A percentile compares a stretch with the other conserved stretches of the same genome.
Conservation (phyloP, 441 rosid species). For the Hypseocharis bilobata region DNA sequence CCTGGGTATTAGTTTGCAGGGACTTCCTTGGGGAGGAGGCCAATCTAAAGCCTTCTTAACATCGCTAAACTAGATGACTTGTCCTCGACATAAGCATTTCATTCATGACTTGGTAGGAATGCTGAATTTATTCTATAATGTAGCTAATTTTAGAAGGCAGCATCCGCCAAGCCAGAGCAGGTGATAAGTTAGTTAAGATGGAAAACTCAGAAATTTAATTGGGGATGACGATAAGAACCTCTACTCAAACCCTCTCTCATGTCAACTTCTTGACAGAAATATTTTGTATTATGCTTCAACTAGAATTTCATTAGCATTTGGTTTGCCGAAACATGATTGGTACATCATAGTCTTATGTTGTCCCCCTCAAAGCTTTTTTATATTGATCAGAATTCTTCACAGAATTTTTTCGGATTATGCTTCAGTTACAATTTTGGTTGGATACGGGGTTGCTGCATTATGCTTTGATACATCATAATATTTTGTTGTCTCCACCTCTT, state of each 20-base stretch:
- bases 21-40: too few species aligned
- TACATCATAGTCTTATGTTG: background rate
- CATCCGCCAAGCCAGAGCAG: too few species aligned
- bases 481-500: conserved; percentile 10
- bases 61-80: background rate
- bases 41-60: background rate
- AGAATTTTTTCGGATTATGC: background rate
- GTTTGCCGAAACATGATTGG: background rate
- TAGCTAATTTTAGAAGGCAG: too few species aligned
- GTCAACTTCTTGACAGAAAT: background rate
- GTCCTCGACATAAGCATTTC: background rate
- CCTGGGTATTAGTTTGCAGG: too few species aligned
- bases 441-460: background rate
- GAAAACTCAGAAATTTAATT: background rate
- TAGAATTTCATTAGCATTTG: background rate
- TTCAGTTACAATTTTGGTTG: conserved; percentile 11
- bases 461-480: conserved; percentile 9
- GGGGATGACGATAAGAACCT: background rate
- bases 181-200: too few species aligned
- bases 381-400: background rate
- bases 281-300: background rate
- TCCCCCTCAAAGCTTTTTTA: background rate
- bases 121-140: background rate
- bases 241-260: background rate
- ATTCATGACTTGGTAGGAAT: background rate